Conservation (phyloP, 257 asterid species). For the Solanum chiquidenum region DNA sequence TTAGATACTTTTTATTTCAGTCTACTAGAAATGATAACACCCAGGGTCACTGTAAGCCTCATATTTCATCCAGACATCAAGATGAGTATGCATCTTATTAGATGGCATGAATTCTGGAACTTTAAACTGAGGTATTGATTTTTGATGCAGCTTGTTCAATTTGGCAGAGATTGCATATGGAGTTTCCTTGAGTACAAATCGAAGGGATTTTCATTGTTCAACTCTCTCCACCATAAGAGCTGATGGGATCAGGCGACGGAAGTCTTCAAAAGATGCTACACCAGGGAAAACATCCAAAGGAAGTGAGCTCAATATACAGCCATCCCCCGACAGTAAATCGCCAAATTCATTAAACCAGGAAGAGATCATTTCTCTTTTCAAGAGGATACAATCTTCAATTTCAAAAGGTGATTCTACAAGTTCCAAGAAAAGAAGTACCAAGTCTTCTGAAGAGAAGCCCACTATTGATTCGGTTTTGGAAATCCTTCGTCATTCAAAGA, state of each 20-base stretch:
- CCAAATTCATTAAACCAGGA: constrained; percentile 25
- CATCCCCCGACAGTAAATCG: constrained; percentile 14
- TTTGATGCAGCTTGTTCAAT: constrained; percentile 91
- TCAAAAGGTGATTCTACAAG: constrained; percentile 28
- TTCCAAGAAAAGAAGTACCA: constrained; percentile 31
- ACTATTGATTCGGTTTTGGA: constrained; percentile 47
- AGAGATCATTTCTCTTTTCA: constrained; percentile 66
- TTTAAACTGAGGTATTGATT: constrained; percentile 49
- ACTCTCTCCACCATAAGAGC: constrained; percentile 22
- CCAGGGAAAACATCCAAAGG: constrained; percentile 22
- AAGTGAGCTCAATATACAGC: constrained; percentile 13
- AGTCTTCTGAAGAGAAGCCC: constrained; percentile 27
- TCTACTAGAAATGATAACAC: not conserved
- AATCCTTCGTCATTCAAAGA: constrained; percentile 47
- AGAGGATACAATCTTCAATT: constrained; percentile 52
- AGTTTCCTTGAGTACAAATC: constrained; percentile 2
- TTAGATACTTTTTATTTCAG: not conserved
- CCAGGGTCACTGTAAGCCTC: not conserved
- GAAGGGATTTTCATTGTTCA: not conserved
- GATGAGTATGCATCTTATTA: not conserved
- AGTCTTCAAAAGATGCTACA: constrained; percentile 6
- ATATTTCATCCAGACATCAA: not conserved
- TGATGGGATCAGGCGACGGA: constrained; percentile 24
- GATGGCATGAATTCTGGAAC: not conserved
- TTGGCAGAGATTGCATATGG: constrained; percentile 63